Conservation (phyloP, 2,329 filamentous ascomycete species). For the Penicillium verrucosum region DNA sequence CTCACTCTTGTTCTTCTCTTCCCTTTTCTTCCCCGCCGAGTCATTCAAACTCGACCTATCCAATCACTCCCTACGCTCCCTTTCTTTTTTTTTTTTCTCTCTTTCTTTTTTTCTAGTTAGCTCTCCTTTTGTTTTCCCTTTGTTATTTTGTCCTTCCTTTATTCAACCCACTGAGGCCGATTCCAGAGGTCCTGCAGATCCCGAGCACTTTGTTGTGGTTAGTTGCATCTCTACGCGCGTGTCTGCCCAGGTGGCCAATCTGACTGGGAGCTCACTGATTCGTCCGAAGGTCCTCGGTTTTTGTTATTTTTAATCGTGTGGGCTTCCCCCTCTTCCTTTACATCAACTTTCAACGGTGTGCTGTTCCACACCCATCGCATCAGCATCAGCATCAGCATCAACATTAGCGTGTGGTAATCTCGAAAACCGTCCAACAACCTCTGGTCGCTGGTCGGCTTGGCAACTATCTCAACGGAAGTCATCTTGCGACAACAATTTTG, state of each 20-base stretch:
- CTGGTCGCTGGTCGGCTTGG: conserved; percentile 34
- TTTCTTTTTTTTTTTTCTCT: conserved; percentile 8
- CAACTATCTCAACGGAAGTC: conserved; percentile 7
- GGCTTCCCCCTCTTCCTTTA: conserved; percentile 9
- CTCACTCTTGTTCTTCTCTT: conserved; percentile 13
- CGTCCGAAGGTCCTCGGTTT: conserved; percentile 14
- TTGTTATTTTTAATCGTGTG: conserved; percentile 13
- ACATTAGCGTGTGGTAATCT: conserved; percentile 7
- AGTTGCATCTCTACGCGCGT: conserved; percentile 14
- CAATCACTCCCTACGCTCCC: conserved; percentile 23
- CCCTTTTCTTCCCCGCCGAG: conserved; percentile 36
- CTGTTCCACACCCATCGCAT: conserved; percentile 9
- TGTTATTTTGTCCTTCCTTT: conserved; percentile 11
- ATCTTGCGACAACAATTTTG: conserved; percentile 5
- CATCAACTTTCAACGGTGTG: conserved; percentile 14
- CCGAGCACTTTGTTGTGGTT: conserved; percentile 15
- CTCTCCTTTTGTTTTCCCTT: conserved; percentile 5
- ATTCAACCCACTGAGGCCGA: not conserved
- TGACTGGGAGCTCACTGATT: conserved; percentile 15
- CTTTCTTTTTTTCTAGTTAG: conserved; percentile 7
- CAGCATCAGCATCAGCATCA: conserved; percentile 7
- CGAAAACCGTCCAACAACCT: conserved; percentile 12
- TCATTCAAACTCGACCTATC: conserved; percentile 28
- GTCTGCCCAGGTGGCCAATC: conserved; percentile 11
- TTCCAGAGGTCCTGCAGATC: conserved; percentile 6